Base-by-base conservation (phyloP, 163 green algal genomes). In the Volvox carteri region DNA sequence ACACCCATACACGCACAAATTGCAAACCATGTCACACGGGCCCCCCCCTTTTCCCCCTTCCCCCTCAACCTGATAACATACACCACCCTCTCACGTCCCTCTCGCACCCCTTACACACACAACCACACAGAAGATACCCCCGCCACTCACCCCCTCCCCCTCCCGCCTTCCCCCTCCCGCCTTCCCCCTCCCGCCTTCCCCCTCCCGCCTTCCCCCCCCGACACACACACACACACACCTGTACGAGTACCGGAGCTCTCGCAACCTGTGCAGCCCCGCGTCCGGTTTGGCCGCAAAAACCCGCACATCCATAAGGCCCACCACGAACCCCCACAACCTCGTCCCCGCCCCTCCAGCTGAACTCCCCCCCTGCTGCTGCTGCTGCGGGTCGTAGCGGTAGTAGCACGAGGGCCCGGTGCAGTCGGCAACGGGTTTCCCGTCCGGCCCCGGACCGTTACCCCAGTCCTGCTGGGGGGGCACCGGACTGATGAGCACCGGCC, bases 261-360 rank as follows among this genome's bases (percentile, higher is more conserved):
- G 1, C 60, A 86, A 42, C 30, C 12, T 16, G 4, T 25, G 0
- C 41, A 78, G 60, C 62, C 79, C 79, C 44, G 79, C n/a, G 8
- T 42, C n/a, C 16, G 58, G 58, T 28, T 50, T 25, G 6, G 4
- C 12, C 5, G 30, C 41, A 25, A 86, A 60, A 2, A 25, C 42
- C 6, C 65, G 25, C 44, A 78, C 2, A 0, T 56, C 41, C 79
- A 86, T 1, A 28, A 67, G 21, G 39, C 18, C 79, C 30, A 35
- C 52, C 18, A 37, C 42, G 41, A 86, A 78, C 0, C 79, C 79
- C 79, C 79, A 86, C 42, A 86, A 60, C 62, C 44, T 19, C 8
- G 30, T 78, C 44, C 79, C 60, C 19, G 25, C 48, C 41, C 19
- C 30, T 28, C 72, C n/a, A n/a, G n/a, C n/a, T n/a, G n/a, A n/a